A percentile compares a stretch with the other conserved stretches of the same genome.
Evolutionary conservation across 306 rosid genomes (phyloP).

Genomic region (Cajanus cajan): DNA sequence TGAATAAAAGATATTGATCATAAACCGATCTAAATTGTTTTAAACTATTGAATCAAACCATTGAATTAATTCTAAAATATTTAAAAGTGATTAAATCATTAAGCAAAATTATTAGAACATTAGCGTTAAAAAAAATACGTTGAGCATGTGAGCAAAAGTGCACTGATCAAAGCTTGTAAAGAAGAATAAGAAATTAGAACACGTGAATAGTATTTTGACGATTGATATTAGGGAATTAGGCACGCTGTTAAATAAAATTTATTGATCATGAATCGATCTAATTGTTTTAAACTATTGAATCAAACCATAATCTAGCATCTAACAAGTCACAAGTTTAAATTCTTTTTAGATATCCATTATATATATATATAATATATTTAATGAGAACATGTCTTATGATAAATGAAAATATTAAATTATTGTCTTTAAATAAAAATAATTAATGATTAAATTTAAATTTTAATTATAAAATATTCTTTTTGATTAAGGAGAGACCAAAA

Average conservation of each 20-base stretch:
- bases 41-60: not conserved
- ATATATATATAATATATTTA: too few species aligned
- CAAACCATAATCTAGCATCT: too few species aligned
- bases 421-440: too few species aligned
- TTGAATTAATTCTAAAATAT: not conserved
- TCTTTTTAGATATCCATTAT: too few species aligned
- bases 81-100: not conserved
- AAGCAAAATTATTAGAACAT: not conserved
- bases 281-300: not conserved
- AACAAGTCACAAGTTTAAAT: too few species aligned
- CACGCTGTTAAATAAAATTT: too few species aligned
- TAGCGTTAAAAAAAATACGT: not conserved
- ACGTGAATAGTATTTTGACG: not conserved
- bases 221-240: too few species aligned
- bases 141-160: not conserved
- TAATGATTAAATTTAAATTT: too few species aligned
- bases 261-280: not conserved
- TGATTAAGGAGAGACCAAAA: too few species aligned
- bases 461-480: too few species aligned
- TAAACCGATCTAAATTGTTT: not conserved
- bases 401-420: too few species aligned
- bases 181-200: not conserved
- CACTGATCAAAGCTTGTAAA: not conserved
- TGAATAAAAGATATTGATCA: not conserved
- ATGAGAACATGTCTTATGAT: too few species aligned